Base-by-base conservation (phyloP, 371 early-diverging fungal species). In the Synchytrium microbalum region DNA sequence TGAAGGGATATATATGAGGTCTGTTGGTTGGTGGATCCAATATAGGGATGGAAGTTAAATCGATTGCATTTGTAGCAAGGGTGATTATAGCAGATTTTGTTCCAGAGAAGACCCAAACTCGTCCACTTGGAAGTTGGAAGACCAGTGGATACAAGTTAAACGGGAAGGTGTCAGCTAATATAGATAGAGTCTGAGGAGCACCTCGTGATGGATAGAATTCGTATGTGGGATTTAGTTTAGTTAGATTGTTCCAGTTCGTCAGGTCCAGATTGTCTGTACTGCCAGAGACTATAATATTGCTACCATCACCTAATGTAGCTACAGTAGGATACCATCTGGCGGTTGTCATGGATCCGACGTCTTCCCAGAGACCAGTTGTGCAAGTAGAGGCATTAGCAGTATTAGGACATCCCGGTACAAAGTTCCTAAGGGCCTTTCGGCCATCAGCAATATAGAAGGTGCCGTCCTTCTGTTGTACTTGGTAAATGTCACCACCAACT, bases 131-230 rank as follows among this genome's bases (percentile, higher is more conserved):
- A 3, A 76, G 62, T 56, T 70, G 74, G 65, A 64, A 72, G 14
- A 62, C 62, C 28, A 67, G 32, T 2, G 75, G 73, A 63, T 72
- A 77, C 24, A 77, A 64, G 54, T 64, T 66, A 63, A 69, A 67
- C 13, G 75, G 77, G 57, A 54, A 69, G 2, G 71, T 67, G 64
- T 68, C 68, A 5, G n/a, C 25, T 16, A 26, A 66, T 10, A 59
- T 10, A 29, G 10, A 10, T 13, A 59, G 31, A 59, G 3, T 30
- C 5, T 29, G 16, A 29, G 32, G 3, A 31, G 59, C 31, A 16
- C 31, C 31, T 5, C 33, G 23, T 29, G 59, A 59, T 59, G 59
- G 59, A 31, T 59, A 32, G 25, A 59, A 59, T 56, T 59, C 59
- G 25, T 59, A 59, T 8, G 59, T 59, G 5, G 59, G 59, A 32